Base-by-base conservation (phyloP, 805 yeast species). In the Suhomyces prunicola region DNA sequence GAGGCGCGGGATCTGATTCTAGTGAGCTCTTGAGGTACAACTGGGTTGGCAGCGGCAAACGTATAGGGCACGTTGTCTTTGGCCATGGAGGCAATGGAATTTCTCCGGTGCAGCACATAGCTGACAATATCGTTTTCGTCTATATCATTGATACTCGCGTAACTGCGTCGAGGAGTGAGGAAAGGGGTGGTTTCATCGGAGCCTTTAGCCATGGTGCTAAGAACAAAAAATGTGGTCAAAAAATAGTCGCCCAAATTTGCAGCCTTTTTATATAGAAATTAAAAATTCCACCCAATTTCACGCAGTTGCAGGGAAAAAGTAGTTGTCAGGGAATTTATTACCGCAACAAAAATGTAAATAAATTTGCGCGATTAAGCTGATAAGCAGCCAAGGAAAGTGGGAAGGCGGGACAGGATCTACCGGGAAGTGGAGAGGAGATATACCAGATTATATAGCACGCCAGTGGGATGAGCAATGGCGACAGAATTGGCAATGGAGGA, bases 91-190 rank as follows among this genome's bases (percentile, higher is more conserved):
- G 68, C 72, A 35, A 76, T 71, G 9, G 78, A 73, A 6, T 66
- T 67, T 58, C 79, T 61, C 45, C 79, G 55, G 49, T 67, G 70
- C 56, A 72, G 74, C 48, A 76, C 72, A 52, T 72, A 73, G 12
- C 71, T 61, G 24, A 73, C 63, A 50, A 75, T 63, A 12, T 76
- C 79, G 26, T 58, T 58, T 26, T 73, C 79, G 48, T 67, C 70
- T 23, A 69, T 52, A 29, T 60, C 52, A 15, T 36, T 33, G 40
- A 46, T 12, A 8, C 52, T 36, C 12, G 41, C 33, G 36, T 49
- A 39, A 23, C 51, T 52, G 27, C 51, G 48, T 26, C 44, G 47
- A 22, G 54, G 54, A n/a, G 48, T 44, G 36, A 54, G 33, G n/a
- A 54, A 46, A 23, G 53, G 55, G 8, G 44, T 22, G 5, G 52